Conservation (phyloP, 164 flowering plant genomes). For the Vitis labrusca region DNA sequence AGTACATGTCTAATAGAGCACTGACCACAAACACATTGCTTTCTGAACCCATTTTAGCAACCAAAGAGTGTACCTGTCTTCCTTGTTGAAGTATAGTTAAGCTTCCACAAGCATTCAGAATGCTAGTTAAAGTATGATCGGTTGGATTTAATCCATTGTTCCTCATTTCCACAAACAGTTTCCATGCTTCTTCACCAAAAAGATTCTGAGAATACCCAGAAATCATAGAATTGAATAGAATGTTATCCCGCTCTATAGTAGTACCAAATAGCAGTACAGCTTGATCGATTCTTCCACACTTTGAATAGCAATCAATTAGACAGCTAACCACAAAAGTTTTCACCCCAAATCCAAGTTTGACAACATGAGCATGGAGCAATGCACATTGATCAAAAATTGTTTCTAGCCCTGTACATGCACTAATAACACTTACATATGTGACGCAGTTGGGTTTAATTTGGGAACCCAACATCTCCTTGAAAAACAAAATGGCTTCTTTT, state of each 20-base stretch:
- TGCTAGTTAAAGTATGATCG: constrained; percentile 30
- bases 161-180: constrained; percentile 36
- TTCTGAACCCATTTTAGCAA: constrained; percentile 42
- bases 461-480: constrained; percentile 37
- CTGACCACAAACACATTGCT: constrained; percentile 31
- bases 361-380: constrained; percentile 44
- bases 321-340: constrained; percentile 39
- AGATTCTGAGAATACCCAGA: constrained; percentile 39
- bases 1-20: constrained; percentile 53
- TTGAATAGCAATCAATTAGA: constrained; percentile 47
- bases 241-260: constrained; percentile 24
- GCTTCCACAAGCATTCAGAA: constrained; percentile 46
- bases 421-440: constrained; percentile 36
- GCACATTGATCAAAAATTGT: constrained; percentile 11
- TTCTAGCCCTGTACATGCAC: constrained; percentile 26
- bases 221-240: constrained; percentile 45
- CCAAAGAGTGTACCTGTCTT: constrained; percentile 37
- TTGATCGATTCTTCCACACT: constrained; percentile 32
- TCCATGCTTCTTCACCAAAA: constrained; percentile 33
- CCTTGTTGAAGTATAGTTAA: constrained; percentile 36
- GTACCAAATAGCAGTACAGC: constrained; percentile 31
- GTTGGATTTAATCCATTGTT: constrained; percentile 21
- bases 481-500: constrained; percentile 37
- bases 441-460: constrained; percentile 37
- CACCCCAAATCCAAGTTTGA: constrained; percentile 34